A percentile compares a stretch with the other conserved stretches of the same genome.
phyloP scores from a whole-genome alignment of 2,329 filamentous ascomycete species.

The Ceratocystiopsis minuta region DNA sequence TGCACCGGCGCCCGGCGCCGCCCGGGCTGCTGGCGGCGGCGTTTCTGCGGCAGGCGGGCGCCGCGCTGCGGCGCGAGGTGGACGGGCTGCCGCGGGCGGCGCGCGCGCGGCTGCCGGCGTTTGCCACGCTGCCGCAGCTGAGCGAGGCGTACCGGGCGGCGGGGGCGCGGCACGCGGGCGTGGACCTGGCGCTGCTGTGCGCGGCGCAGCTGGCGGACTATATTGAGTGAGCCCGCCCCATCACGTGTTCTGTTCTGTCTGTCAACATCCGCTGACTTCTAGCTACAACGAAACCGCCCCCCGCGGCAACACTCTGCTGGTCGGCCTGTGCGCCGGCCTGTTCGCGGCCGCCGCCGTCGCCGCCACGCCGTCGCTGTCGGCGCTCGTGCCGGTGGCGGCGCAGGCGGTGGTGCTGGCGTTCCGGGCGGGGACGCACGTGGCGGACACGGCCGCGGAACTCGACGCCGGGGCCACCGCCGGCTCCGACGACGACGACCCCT shows the following conservation, averaged over 20 bases:
- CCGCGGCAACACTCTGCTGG: slow-evolving; percentile 32
- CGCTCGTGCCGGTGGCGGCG: slow-evolving; percentile 42
- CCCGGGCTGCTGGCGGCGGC: slow-evolving; percentile 36
- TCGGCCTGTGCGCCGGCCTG: slow-evolving; percentile 51
- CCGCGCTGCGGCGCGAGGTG: slow-evolving; percentile 42
- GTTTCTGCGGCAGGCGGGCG: slow-evolving; percentile 40
- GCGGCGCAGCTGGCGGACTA: slow-evolving; percentile 50
- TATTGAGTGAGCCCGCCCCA: slow-evolving; percentile 37
- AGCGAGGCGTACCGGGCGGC: slow-evolving; percentile 48
- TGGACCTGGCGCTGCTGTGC: slow-evolving; percentile 48
- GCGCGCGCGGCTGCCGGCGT: slow-evolving; percentile 40
- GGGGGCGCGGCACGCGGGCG: slow-evolving; percentile 37
- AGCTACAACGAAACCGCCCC: slow-evolving; percentile 30
- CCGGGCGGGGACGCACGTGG: slow-evolving; percentile 34
- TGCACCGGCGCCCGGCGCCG: slow-evolving; percentile 23
- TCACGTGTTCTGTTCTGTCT: not conserved
- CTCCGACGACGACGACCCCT: too few species aligned
- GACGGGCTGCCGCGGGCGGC: slow-evolving; percentile 37
- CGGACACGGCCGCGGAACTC: too few species aligned
- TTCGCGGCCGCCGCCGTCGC: slow-evolving; percentile 53
- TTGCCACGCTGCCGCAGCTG: slow-evolving; percentile 43
- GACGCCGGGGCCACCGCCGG: too few species aligned
- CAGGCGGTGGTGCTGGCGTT: slow-evolving; percentile 50
- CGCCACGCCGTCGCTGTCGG: slow-evolving; percentile 41
- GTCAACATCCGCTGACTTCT: slow-evolving; percentile 14